A percentile compares a stretch with the other conserved stretches of the same genome.
Evolutionary conservation across 2,329 filamentous ascomycete genomes (phyloP).

Genomic region (Ustilaginoidea virens): DNA sequence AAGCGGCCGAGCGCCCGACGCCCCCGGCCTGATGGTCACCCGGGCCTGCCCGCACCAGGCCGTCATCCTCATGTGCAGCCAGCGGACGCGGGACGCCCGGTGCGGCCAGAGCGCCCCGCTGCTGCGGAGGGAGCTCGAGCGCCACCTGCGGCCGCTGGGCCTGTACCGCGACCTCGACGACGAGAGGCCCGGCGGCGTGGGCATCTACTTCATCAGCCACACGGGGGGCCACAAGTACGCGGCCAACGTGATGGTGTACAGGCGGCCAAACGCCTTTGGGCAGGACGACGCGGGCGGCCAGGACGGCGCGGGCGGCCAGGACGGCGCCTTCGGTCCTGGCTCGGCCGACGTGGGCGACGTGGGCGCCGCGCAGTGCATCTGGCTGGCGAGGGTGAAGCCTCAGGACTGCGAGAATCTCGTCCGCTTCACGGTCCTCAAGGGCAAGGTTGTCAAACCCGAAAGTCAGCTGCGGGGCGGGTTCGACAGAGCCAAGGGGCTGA

Average conservation of each 20-base stretch:
- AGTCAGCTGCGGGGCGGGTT: constrained; percentile 80
- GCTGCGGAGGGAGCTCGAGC: constrained; percentile 74
- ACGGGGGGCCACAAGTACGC: constrained; percentile 94
- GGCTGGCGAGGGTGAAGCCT: constrained; percentile 71
- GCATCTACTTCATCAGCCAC: constrained; percentile 92
- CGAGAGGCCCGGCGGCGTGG: constrained; percentile 77
- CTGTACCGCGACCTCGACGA: constrained; percentile 80
- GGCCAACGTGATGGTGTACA: constrained; percentile 88
- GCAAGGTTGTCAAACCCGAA: constrained; percentile 84
- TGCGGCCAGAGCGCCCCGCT: constrained; percentile 90
- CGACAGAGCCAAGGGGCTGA: constrained; percentile 61
- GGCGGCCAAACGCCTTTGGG: constrained; percentile 44
- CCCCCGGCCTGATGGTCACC: constrained; percentile 17
- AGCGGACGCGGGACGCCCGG: constrained; percentile 83
- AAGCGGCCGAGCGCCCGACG: constrained; percentile 12
- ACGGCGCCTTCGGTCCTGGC: constrained; percentile 6
- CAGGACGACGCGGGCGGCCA: constrained; percentile 24
- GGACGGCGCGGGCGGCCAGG: neutral
- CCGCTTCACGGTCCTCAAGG: constrained; percentile 75
- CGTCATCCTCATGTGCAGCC: constrained; percentile 85
- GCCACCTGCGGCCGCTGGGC: constrained; percentile 71
- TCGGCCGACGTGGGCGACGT: constrained; percentile 18
- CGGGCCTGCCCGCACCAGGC: constrained; percentile 62
- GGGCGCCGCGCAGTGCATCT: constrained; percentile 77
- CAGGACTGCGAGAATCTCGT: constrained; percentile 91